These are phyloP conservation scores for Mayamaea pseudoterrestris DNA, from an alignment of 108 stramenopile genomes.

Conservation along the genomic window DNA sequence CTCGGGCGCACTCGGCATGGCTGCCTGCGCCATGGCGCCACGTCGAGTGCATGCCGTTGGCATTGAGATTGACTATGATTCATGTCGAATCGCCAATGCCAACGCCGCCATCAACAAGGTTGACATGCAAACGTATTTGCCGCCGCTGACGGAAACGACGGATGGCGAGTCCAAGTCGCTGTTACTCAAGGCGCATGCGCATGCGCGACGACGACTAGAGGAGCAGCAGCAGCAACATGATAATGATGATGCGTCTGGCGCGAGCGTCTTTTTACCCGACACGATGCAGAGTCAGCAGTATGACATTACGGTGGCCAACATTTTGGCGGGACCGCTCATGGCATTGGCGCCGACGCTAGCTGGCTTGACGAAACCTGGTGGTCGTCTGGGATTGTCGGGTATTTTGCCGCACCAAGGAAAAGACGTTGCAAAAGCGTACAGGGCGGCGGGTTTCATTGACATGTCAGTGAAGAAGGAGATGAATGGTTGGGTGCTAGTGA, in stretches of 20 bases:
- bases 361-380: slow-evolving; percentile 40
- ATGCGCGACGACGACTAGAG: neutral
- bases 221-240: neutral
- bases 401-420: slow-evolving; percentile 43
- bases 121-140: slow-evolving; percentile 54
- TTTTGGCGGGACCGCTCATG: slow-evolving; percentile 56
- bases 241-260: neutral
- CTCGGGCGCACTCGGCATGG: slow-evolving; percentile 72
- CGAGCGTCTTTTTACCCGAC: slow-evolving; percentile 24
- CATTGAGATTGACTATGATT: slow-evolving; percentile 75
- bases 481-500: too few species aligned
- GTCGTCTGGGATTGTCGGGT: slow-evolving; percentile 54
- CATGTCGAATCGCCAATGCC: slow-evolving; percentile 60
- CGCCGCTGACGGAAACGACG: slow-evolving; percentile 23
- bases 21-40: slow-evolving; percentile 47
- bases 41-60: slow-evolving; percentile 32
- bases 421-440: slow-evolving; percentile 44
- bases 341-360: slow-evolving; percentile 44
- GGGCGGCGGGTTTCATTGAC: slow-evolving; percentile 22
- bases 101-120: slow-evolving; percentile 46
- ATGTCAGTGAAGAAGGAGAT: too few species aligned
- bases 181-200: slow-evolving; percentile 36
- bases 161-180: slow-evolving; percentile 57
- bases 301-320: slow-evolving; percentile 67
- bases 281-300: slow-evolving; percentile 35